These are phyloP conservation scores for Pichia rugopelliculosa DNA, from an alignment of 805 yeast genomes.

Conservation along the genomic window DNA sequence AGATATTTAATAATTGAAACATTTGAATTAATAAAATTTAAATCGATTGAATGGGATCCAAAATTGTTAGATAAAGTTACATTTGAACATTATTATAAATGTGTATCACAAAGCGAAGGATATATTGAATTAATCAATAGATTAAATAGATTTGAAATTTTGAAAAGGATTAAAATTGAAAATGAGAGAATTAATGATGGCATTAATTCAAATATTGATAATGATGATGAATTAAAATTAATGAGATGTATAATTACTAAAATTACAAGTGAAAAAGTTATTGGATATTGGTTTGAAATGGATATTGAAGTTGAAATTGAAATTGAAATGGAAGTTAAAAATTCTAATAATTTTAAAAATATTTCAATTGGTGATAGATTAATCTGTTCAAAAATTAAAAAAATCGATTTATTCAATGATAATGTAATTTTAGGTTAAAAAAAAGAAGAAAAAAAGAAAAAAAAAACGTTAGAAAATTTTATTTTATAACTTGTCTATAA, in stretches of 20 bases:
- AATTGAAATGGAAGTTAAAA: constrained; percentile 23
- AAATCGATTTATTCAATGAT: constrained; percentile 30
- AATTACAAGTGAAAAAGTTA: constrained; percentile 23
- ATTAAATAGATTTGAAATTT: constrained; percentile 11
- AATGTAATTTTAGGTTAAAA: constrained; percentile 1
- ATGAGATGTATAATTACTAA: constrained; percentile 40
- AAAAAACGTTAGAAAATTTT: background rate
- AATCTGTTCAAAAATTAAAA: constrained; percentile 37
- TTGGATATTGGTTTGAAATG: constrained; percentile 41
- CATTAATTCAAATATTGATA: constrained; percentile 4
- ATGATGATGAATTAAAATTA: constrained; percentile 13
- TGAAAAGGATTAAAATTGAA: background rate
- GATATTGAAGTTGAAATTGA: constrained; percentile 40
- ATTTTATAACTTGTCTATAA: background rate
- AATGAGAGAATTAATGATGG: constrained; percentile 8
- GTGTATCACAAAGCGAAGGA: constrained; percentile 10
- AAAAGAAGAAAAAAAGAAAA: too few species aligned
- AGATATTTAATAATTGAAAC: constrained; percentile 18
- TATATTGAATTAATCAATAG: constrained; percentile 18
- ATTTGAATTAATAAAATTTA: background rate
- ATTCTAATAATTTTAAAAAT: background rate
- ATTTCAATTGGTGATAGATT: constrained; percentile 37
- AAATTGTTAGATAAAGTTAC: constrained; percentile 6
- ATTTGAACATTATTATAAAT: constrained; percentile 4
- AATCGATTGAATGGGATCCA: constrained; percentile 4